Evolutionary conservation across 202 grass and related monocot genomes (phyloP), one percentile per base, ranked within the genome.

Genomic region (Setaria viridis): DNA sequence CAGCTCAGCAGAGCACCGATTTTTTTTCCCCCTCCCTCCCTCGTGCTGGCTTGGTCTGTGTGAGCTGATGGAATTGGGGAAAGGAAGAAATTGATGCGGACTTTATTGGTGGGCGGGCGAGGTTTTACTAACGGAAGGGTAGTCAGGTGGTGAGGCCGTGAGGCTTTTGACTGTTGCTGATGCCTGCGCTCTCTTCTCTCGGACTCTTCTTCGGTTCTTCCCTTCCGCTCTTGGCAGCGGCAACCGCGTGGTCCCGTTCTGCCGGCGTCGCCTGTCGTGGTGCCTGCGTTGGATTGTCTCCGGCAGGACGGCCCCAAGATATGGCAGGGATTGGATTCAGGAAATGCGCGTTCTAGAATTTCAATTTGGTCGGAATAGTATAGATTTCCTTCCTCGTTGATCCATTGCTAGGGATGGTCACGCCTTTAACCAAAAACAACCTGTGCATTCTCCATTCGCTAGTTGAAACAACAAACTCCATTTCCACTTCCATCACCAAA

Each of bases 1-100:
- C 88, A 72, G 83, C 89, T 85, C 32, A 21, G 85, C 85, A 75
- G 80, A 42, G 82, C 83, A 75, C 8, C 34, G 10, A 19, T 60
- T 19, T 56, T 37, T 33, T 50, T 1, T 17, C 20, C 7, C n/a
- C 8, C 8, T 43, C 20, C 20, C 19, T n/a, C 39, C 39, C 39
- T 41, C 53, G 49, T 15, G 53, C 48, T 56, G 41, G 64, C 50
- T 72, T 74, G 76, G 29, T 73, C 64, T 11, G 63, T 25, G 35
- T 47, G 70, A 59, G 77, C 4, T 34, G 33, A 19, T 30, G 13
- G 54, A 42, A 41, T 85, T 25, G 58, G 67, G 85, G 78, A 29
- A 32, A 74, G 47, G 6, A 20, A 74, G 47, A 74, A 74, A 20
- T 74, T 50, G 45, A 16, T 19, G 81, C 11, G 74, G 74, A 86